Conservation (phyloP, 169 alveolate species). For the Besnoitia besnoiti region DNA sequence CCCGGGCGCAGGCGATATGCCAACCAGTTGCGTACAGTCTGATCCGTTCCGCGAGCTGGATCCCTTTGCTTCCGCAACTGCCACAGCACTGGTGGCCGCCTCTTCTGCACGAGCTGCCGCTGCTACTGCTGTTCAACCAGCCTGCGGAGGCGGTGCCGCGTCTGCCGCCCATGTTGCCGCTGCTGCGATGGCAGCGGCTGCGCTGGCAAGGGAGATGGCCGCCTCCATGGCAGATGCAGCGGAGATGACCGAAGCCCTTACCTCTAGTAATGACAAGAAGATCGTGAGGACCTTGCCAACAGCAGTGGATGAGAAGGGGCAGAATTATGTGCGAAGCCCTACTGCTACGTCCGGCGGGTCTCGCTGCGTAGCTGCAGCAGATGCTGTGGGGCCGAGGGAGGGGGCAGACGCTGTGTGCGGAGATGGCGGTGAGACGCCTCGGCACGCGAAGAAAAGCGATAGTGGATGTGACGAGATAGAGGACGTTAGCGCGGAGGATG, state of each 20-base stretch:
- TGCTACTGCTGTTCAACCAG: not conserved
- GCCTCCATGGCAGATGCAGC: not conserved
- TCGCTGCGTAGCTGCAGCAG: not conserved
- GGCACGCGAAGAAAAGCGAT: not conserved
- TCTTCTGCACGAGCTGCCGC: constrained; percentile 29
- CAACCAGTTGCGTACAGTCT: not conserved
- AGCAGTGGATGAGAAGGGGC: too few species aligned
- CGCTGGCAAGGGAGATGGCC: not conserved
- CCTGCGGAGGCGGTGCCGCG: not conserved
- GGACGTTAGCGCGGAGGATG: not conserved
- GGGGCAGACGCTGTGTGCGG: not conserved
- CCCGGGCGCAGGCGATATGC: not conserved
- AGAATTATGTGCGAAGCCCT: not conserved
- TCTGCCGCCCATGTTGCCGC: not conserved
- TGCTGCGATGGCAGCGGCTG: constrained; percentile 27
- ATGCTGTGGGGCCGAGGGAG: not conserved
- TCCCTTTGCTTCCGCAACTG: constrained; percentile 9
- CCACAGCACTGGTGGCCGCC: not conserved
- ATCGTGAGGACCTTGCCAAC: too few species aligned
- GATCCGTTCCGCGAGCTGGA: not conserved
- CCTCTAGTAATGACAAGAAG: too few species aligned
- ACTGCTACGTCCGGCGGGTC: not conserved
- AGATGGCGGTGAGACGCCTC: not conserved
- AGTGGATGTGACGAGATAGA: not conserved
- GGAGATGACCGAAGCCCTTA: not conserved